These are phyloP conservation scores for Phialocephala subalpina DNA, from an alignment of 2,329 filamentous ascomycete species.

Conservation along the genomic window DNA sequence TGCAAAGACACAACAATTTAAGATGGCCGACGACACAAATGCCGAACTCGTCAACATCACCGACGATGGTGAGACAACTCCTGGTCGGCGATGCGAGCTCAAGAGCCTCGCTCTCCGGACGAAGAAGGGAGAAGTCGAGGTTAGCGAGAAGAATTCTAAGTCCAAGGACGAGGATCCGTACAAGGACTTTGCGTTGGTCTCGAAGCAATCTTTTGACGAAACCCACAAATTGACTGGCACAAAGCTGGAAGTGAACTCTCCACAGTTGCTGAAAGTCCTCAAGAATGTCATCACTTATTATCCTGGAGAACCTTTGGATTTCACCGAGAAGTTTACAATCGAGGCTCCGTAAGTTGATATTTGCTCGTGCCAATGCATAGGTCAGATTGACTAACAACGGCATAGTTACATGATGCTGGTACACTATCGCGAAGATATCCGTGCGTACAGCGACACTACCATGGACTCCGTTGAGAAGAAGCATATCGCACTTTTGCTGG, in stretches of 20 bases:
- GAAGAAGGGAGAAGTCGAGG: slow-evolving; percentile 25
- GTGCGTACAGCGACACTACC: slow-evolving; percentile 18
- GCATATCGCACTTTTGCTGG: slow-evolving; percentile 25
- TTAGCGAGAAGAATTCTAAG: slow-evolving; percentile 25
- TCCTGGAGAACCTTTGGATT: slow-evolving; percentile 23
- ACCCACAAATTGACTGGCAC: slow-evolving; percentile 20
- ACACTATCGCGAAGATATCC: slow-evolving; percentile 22
- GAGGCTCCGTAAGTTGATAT: slow-evolving; percentile 19
- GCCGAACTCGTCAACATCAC: not conserved
- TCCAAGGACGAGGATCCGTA: slow-evolving; percentile 23
- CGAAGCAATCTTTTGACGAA: slow-evolving; percentile 23
- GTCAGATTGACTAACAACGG: not conserved
- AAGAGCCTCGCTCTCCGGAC: slow-evolving; percentile 19
- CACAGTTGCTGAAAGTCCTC: slow-evolving; percentile 26
- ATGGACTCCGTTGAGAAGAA: slow-evolving; percentile 20
- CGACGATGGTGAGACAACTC: not conserved
- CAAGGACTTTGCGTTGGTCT: slow-evolving; percentile 25
- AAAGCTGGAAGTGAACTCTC: slow-evolving; percentile 30
- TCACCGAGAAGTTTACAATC: slow-evolving; percentile 19
- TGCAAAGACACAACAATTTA: not conserved
- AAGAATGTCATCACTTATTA: slow-evolving; percentile 30
- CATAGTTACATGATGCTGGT: slow-evolving; percentile 26
- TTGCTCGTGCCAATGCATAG: not conserved
- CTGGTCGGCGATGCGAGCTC: slow-evolving; percentile 24
- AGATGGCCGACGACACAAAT: not conserved